Evolutionary conservation across 306 rosid genomes (phyloP).

Genomic region (Quillaja saponaria): DNA sequence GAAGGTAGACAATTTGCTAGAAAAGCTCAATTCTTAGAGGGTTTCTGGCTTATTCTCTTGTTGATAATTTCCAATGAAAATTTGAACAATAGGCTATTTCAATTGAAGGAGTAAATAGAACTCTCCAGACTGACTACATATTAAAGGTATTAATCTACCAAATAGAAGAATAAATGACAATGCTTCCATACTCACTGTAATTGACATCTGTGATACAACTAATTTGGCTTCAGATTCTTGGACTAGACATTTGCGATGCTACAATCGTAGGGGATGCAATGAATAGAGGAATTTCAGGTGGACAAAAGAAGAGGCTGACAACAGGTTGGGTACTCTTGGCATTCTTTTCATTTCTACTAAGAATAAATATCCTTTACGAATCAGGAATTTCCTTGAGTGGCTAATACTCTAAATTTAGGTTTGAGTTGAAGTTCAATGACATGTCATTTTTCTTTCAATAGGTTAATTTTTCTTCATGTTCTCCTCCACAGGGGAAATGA

Average conservation of each 20-base stretch:
- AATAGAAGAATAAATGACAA: neutral
- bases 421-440: no score
- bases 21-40: neutral
- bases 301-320: constrained; percentile 64
- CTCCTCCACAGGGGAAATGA: constrained; percentile 52
- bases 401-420: no score
- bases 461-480: neutral
- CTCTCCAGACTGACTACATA: constrained; percentile 50
- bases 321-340: constrained; percentile 47
- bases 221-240: constrained; percentile 38
- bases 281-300: constrained; percentile 63
- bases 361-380: no score
- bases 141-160: constrained; percentile 42
- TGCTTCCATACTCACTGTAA: neutral
- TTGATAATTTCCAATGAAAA: neutral
- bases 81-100: constrained; percentile 52
- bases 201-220: neutral
- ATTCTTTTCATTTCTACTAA: no score
- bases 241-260: constrained; percentile 59
- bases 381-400: no score
- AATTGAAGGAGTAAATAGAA: constrained; percentile 44
- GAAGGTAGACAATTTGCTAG: constrained; percentile 10
- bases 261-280: constrained; percentile 55
- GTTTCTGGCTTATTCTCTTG: neutral
- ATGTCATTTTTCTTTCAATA: neutral